Base-by-base conservation (phyloP, 805 yeast species). In the Nakazawaea ambrosiae region DNA sequence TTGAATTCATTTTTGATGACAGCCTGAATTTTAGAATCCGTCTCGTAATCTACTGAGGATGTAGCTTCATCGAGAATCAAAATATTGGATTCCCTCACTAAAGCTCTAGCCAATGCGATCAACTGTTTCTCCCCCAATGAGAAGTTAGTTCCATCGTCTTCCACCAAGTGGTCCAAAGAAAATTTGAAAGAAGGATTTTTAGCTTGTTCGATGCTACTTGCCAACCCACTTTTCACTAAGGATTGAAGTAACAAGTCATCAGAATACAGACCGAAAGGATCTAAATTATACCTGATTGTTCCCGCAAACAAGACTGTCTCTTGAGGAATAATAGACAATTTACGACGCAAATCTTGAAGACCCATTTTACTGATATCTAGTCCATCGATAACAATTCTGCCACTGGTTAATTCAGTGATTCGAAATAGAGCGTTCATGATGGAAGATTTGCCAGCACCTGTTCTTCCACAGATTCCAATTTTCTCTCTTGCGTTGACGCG, bases 401-500 rank as follows among this genome's bases (percentile, higher is more conserved):
- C 85, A 1, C 44, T 34, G 23, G 61, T 59, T 31, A 75, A 54
- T 53, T 78, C 84, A n/a, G 67, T 58, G 34, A 78, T 51, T 45
- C 86, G 60, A 50, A 68, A 78, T 41, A 78, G 55, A 1, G 83
- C 81, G 9, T 76, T 68, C 78, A 78, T 78, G 34, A 78, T 74
- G 4, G 83, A 68, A 2, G 79, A 63, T 57, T 78, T 78, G 33
- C 95, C 95, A 3, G 95, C 94, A 49, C 95, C 95, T 0, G 95
- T 85, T 54, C 95, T 71, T 29, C 95, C 95, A 63, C 90, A 82
- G 40, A 85, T 78, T 32, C 95, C 95, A 48, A 85, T 71, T 50
- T 81, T 84, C 54, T 84, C 86, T 15, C 69, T 61, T 0, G 79
- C 69, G 10, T 64, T 54, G 34, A 82, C 64, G 7, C 43, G 59